phyloP scores from a whole-genome alignment of 225 moss, liverwort and hornwort genomes.

The Sphagnum tenellum region DNA sequence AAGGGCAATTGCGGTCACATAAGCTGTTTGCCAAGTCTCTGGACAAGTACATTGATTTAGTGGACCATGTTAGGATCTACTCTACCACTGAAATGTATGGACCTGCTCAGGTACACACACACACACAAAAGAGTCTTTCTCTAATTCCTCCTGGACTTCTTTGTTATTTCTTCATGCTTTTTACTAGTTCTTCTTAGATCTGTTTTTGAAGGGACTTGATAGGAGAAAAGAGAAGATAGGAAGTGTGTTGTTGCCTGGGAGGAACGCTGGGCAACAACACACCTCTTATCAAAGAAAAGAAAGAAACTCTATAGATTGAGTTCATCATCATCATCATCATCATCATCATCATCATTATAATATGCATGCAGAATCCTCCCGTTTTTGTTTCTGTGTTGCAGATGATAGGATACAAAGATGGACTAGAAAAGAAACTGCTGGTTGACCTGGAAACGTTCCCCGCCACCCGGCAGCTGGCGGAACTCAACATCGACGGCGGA shows the following conservation, averaged over 20 bases:
- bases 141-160: too few species aligned
- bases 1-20: constrained; percentile 79
- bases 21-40: constrained; percentile 63
- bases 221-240: background rate
- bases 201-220: constrained; percentile 1
- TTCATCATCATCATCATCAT: too few species aligned
- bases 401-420: constrained; percentile 70
- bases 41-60: constrained; percentile 57
- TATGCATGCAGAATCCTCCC: too few species aligned
- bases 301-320: too few species aligned
- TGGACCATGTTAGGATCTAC: constrained; percentile 72
- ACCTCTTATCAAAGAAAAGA: too few species aligned
- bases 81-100: constrained; percentile 67
- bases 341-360: too few species aligned
- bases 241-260: too few species aligned
- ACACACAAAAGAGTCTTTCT: too few species aligned
- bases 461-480: constrained; percentile 22
- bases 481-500: constrained; percentile 31
- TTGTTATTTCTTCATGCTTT: too few species aligned
- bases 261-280: too few species aligned
- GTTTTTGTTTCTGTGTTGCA: constrained; percentile 10
- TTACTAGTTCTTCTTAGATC: too few species aligned
- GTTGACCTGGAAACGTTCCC: constrained; percentile 46
- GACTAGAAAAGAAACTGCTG: constrained; percentile 45
- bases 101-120: constrained; percentile 50